phyloP scores from a whole-genome alignment of 768 basidiomycete genomes.

The Xerocomus brunneocitrinus region DNA sequence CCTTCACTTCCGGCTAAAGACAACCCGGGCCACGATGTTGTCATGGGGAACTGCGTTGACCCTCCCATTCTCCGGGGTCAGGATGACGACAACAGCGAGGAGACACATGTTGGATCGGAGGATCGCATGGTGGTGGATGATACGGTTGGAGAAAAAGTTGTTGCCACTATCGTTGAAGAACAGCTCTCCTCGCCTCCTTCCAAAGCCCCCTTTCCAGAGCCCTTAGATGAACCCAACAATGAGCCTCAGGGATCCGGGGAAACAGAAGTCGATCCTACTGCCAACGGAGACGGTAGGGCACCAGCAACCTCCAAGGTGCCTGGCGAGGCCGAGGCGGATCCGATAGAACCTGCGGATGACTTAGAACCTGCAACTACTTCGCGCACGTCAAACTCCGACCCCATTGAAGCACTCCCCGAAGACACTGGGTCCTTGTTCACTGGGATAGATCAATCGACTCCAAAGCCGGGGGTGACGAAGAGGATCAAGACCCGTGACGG shows the following conservation, averaged over 20 bases:
- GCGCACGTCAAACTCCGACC: conserved; percentile 18
- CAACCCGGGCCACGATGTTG: conserved; percentile 7
- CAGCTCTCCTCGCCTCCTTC: neutral
- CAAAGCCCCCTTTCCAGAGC: neutral
- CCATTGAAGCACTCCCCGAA: conserved; percentile 26
- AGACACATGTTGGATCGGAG: conserved; percentile 19
- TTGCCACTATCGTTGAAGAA: neutral
- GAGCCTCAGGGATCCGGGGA: neutral
- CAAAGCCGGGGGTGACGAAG: conserved; percentile 33
- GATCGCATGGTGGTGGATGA: conserved; percentile 15
- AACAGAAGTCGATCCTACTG: conserved; percentile 18
- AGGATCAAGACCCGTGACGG: conserved; percentile 43
- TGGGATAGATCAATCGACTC: conserved; percentile 12
- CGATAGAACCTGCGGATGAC: conserved; percentile 43
- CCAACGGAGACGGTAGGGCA: neutral
- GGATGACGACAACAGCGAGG: conserved; percentile 11
- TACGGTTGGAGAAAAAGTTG: conserved; percentile 1
- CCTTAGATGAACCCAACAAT: neutral
- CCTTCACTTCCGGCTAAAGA: conserved; percentile 26
- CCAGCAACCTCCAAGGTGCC: neutral
- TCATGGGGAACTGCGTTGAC: conserved; percentile 7
- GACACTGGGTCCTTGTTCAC: conserved; percentile 1
- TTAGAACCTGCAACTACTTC: conserved; percentile 18
- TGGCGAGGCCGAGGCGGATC: conserved; percentile 27
- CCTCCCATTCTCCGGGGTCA: neutral